phyloP scores from a whole-genome alignment of 2,329 filamentous ascomycete genomes.

The Xylariales sp. region DNA sequence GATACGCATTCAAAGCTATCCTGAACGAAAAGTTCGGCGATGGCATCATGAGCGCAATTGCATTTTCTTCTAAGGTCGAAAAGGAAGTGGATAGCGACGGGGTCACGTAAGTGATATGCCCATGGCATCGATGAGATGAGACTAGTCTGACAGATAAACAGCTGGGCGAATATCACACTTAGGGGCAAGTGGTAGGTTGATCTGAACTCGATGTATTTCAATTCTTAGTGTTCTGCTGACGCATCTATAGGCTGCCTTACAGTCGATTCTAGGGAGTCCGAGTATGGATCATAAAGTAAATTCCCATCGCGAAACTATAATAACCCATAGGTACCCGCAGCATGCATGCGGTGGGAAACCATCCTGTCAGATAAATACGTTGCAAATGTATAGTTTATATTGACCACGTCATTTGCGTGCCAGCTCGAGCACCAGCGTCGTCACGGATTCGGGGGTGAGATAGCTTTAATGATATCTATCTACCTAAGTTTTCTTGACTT shows the following conservation, averaged over 20 bases:
- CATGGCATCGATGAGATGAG: neutral
- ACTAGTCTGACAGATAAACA: slow-evolving; percentile 30
- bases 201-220: neutral
- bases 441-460: neutral
- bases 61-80: slow-evolving; percentile 89
- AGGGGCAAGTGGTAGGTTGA: slow-evolving; percentile 50
- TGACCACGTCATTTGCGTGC: neutral
- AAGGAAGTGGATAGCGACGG: slow-evolving; percentile 91
- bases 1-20: slow-evolving; percentile 94
- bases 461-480: neutral
- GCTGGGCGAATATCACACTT: slow-evolving; percentile 51
- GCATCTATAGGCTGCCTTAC: slow-evolving; percentile 45
- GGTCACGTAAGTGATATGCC: slow-evolving; percentile 57
- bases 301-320: neutral
- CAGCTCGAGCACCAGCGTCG: neutral
- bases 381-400: neutral
- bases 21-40: slow-evolving; percentile 95
- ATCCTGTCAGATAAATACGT: neutral
- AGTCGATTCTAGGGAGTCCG: slow-evolving; percentile 45
- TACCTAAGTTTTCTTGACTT: neutral
- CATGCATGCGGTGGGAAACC: neutral
- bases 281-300: neutral
- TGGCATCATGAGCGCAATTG: slow-evolving; percentile 97
- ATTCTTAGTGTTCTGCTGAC: slow-evolving; percentile 32
- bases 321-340: neutral